Conservation (phyloP, 1,284 basidiomycete species). For the Irpex rosettiformis region DNA sequence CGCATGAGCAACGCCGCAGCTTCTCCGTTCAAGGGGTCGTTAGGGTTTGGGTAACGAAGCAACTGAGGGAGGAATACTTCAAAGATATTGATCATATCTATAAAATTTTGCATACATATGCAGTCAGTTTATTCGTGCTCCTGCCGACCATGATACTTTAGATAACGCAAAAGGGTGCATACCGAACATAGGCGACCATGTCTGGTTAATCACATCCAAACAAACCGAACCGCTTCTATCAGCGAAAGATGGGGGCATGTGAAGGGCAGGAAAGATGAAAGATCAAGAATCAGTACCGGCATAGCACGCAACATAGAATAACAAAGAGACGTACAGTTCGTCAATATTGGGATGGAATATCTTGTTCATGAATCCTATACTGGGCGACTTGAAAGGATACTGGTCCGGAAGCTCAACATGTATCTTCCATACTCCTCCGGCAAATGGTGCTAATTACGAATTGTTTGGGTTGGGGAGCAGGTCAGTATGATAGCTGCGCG, state of each 20-base stretch:
- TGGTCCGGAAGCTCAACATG: slow-evolving; percentile 99
- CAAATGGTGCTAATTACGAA: slow-evolving; percentile 78
- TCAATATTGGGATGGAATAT: slow-evolving; percentile 99
- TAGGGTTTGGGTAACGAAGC: slow-evolving; percentile 95
- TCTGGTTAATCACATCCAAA: slow-evolving; percentile 96
- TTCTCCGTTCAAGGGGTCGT: slow-evolving; percentile 96
- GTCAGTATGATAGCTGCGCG: background rate
- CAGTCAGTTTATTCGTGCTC: background rate
- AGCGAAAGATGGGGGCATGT: slow-evolving; percentile 11
- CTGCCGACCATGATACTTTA: background rate
- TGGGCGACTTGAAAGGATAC: slow-evolving; percentile 98
- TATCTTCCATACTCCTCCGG: slow-evolving; percentile 97
- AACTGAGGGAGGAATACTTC: slow-evolving; percentile 98
- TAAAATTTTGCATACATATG: slow-evolving; percentile 6
- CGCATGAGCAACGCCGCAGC: slow-evolving; percentile 96
- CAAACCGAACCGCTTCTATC: slow-evolving; percentile 92
- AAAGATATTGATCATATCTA: slow-evolving; percentile 99
- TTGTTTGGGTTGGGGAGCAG: background rate
- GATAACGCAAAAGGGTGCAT: slow-evolving; percentile 19
- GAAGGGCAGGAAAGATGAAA: too few relatives aligned
- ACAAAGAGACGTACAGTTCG: slow-evolving; percentile 71
- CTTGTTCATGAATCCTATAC: slow-evolving; percentile 99
- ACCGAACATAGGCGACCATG: slow-evolving; percentile 99
- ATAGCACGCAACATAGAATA: too few relatives aligned
- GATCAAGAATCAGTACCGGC: too few relatives aligned